These are phyloP conservation scores for Fusarium decemcellulare DNA, from an alignment of 2,329 filamentous ascomycete species.

Conservation along the genomic window DNA sequence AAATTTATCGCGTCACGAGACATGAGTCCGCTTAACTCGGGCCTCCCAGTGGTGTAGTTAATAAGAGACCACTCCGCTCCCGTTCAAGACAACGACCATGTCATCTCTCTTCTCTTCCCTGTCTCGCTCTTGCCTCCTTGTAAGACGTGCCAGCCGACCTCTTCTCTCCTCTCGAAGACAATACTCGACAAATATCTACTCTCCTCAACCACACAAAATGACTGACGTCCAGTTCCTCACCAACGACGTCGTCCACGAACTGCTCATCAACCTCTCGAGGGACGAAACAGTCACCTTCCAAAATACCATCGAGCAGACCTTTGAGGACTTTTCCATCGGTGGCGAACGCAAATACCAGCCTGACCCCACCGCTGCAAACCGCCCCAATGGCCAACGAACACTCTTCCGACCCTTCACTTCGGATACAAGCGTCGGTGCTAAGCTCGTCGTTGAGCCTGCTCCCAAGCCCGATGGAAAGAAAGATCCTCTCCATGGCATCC, in stretches of 20 bases:
- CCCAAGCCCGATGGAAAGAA: not conserved
- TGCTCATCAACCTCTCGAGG: not conserved
- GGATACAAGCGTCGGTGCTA: not conserved
- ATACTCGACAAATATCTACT: too few relatives aligned
- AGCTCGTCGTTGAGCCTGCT: not conserved
- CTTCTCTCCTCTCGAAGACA: too few relatives aligned
- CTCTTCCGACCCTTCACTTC: slow-evolving; percentile 2
- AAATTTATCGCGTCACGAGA: too few relatives aligned
- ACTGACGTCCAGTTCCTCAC: not conserved
- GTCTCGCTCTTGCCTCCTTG: too few relatives aligned
- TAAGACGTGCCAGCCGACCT: too few relatives aligned
- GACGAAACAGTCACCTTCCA: not conserved
- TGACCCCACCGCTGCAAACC: not conserved
- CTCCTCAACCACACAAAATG: not conserved
- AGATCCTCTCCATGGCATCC: not conserved
- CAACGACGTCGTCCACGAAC: not conserved
- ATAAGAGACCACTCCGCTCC: too few relatives aligned
- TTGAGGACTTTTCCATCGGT: not conserved
- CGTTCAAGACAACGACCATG: too few relatives aligned
- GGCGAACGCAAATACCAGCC: not conserved
- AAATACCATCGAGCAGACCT: not conserved
- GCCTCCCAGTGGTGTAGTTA: too few relatives aligned
- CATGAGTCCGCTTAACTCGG: too few relatives aligned
- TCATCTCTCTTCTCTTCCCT: too few relatives aligned
- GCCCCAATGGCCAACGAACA: not conserved